Evolutionary conservation across 2,329 filamentous ascomycete species (phyloP), one percentile per base, ranked within the genome.

Genomic region (Clonostachys sp.): DNA sequence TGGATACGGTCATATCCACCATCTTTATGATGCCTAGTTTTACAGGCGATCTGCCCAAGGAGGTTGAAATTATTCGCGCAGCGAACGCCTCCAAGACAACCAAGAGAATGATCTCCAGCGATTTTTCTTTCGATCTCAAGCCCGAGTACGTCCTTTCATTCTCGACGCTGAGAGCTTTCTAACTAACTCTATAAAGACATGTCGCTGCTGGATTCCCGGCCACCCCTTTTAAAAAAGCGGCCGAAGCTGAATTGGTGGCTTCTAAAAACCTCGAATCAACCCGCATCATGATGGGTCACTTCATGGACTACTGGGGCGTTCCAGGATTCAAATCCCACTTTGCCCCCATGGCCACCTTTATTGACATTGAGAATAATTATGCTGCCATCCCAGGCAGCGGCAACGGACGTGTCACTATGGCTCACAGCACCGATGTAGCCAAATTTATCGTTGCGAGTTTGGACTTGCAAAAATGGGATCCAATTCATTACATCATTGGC

Each of bases 351-450:
- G 60, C 66, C 1, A 30, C 24, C 9, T 65, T 74, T 13, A 64
- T 70, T 5, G 72, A 78, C 53, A 65, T 78, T 12, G 48, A 55
- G 4, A 63, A 64, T 49, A 67, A 71, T 12, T 59, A 58, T 4
- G 77, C 77, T 1, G 72, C 67, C 12, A 70, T 79, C 17, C 75
- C 77, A 0, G 75, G 73, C 0, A 61, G 68, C 18, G 78, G 78
- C 0, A 61, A 72, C n/a, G 63, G 59, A 6, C 58, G 58, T 4
- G 61, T 74, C 9, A 57, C 64, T 4, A 72, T 77, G 56, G 79
- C 75, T 0, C 72, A 78, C 53, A 74, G 68, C 1, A 58, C 58
- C 5, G 77, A 81, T 53, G 60, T 81, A 40, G 75, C 68, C 4
- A 64, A 57, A 34, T 78, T 74, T 46, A 63, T 77, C 6, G 67